Conservation (phyloP, 768 basidiomycete genomes). For the Tremella fuciformis region DNA sequence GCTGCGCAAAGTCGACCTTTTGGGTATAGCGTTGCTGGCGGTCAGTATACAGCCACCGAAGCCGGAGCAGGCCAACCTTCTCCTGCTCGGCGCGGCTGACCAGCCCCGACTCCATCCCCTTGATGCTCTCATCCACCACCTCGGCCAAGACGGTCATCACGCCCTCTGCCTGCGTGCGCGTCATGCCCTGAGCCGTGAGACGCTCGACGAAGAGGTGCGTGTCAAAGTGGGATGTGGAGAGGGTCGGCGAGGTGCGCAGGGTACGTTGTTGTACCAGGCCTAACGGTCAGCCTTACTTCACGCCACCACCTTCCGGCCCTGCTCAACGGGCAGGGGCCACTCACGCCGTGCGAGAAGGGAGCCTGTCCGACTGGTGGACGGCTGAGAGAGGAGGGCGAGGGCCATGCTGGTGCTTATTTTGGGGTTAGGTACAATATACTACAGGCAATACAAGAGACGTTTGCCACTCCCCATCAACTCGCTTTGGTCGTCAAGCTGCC, state of each 20-base stretch:
- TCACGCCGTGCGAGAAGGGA: slow-evolving; percentile 31
- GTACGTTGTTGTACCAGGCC: slow-evolving; percentile 1
- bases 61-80: slow-evolving; percentile 64
- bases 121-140: slow-evolving; percentile 93
- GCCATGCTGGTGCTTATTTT: slow-evolving; percentile 8
- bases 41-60: neutral
- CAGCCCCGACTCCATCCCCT: slow-evolving; percentile 93
- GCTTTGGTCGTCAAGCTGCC: too few relatives aligned
- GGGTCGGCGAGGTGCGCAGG: slow-evolving; percentile 14
- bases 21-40: slow-evolving; percentile 52
- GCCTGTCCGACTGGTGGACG: slow-evolving; percentile 35
- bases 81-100: slow-evolving; percentile 95
- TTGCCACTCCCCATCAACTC: too few relatives aligned
- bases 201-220: slow-evolving; percentile 92
- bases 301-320: too few relatives aligned
- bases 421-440: too few relatives aligned
- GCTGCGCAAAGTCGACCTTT: slow-evolving; percentile 86
- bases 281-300: too few relatives aligned
- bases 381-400: slow-evolving; percentile 26
- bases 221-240: slow-evolving; percentile 69
- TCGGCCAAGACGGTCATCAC: slow-evolving; percentile 96
- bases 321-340: slow-evolving; percentile 6
- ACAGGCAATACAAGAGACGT: too few relatives aligned
- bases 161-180: slow-evolving; percentile 87
- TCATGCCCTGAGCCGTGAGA: slow-evolving; percentile 81